A percentile compares a stretch with the other conserved stretches of the same genome.
These are phyloP conservation scores for Schizosaccharomyces octosporus DNA, from an alignment of 805 yeast species.

Conservation along the genomic window DNA sequence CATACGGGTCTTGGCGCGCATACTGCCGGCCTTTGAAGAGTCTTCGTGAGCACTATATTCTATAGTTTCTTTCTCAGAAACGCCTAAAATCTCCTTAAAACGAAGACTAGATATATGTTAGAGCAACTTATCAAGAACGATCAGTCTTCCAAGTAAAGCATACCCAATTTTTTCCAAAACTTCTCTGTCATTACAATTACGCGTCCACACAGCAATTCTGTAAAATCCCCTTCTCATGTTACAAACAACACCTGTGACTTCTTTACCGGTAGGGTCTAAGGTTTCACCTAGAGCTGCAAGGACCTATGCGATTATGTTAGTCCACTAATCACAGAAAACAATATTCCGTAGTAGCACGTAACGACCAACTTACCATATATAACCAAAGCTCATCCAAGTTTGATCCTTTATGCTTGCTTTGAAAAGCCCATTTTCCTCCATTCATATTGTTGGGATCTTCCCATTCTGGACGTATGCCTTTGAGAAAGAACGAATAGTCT, in stretches of 20 bases:
- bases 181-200: slow-evolving; percentile 36
- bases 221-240: slow-evolving; percentile 61
- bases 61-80: slow-evolving; percentile 46
- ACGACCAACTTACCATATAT: slow-evolving; percentile 23
- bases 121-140: not conserved
- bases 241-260: slow-evolving; percentile 83
- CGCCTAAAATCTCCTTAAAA: slow-evolving; percentile 61
- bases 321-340: slow-evolving; percentile 4
- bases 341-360: not conserved
- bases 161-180: slow-evolving; percentile 29
- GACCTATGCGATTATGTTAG: slow-evolving; percentile 12
- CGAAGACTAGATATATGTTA: slow-evolving; percentile 17
- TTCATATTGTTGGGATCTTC: slow-evolving; percentile 67
- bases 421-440: slow-evolving; percentile 89
- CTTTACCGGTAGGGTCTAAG: slow-evolving; percentile 57
- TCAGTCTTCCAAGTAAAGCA: not conserved
- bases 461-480: slow-evolving; percentile 94
- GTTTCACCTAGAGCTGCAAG: slow-evolving; percentile 88
- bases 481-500: slow-evolving; percentile 85
- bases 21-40: slow-evolving; percentile 8
- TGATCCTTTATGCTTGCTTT: slow-evolving; percentile 32
- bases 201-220: slow-evolving; percentile 86
- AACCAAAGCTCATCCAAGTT: slow-evolving; percentile 77
- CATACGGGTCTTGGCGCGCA: slow-evolving; percentile 8
- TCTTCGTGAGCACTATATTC: slow-evolving; percentile 31